A percentile compares a stretch with the other conserved stretches of the same genome.
These are phyloP conservation scores for Penicillium psychrofluorescens DNA, from an alignment of 495 filamentous ascomycete species.

Conservation along the genomic window DNA sequence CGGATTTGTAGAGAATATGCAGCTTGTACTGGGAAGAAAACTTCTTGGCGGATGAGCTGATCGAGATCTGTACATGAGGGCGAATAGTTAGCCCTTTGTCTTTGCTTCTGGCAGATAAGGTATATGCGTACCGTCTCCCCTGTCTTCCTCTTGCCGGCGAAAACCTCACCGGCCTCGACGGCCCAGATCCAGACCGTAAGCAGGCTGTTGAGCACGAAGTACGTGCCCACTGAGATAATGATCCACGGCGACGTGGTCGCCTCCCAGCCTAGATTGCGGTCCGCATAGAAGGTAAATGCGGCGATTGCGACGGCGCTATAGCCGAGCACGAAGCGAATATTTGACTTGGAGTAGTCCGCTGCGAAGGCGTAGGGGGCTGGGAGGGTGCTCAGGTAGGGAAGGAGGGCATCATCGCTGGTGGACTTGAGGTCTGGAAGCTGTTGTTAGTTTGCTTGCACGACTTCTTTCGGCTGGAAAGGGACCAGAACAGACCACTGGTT, in stretches of 20 bases:
- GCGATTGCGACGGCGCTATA: conserved; percentile 76
- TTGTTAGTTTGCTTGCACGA: neutral
- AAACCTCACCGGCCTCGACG: conserved; percentile 77
- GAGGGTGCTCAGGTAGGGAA: conserved; percentile 83
- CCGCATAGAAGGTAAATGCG: conserved; percentile 76
- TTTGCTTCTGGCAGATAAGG: too few species aligned
- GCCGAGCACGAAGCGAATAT: conserved; percentile 75
- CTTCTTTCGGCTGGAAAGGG: too few species aligned
- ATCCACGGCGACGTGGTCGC: conserved; percentile 67
- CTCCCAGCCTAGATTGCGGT: conserved; percentile 88
- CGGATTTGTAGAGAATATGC: conserved; percentile 49
- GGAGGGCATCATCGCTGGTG: conserved; percentile 87
- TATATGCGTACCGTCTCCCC: conserved; percentile 42
- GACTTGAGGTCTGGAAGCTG: conserved; percentile 76
- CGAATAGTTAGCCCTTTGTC: too few species aligned
- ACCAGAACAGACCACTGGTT: conserved; percentile 32
- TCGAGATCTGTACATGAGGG: conserved; percentile 45
- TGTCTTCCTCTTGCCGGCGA: conserved; percentile 55
- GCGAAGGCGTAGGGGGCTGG: conserved; percentile 54
- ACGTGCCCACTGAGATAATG: conserved; percentile 62
- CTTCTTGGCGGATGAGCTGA: conserved; percentile 64
- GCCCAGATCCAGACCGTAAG: conserved; percentile 83
- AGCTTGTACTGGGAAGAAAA: conserved; percentile 73
- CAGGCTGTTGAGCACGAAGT: conserved; percentile 70
- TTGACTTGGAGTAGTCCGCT: conserved; percentile 71